Evolutionary conservation across 345 rosid genomes (phyloP).

Genomic region (Xanthoceras sorbifolium): DNA sequence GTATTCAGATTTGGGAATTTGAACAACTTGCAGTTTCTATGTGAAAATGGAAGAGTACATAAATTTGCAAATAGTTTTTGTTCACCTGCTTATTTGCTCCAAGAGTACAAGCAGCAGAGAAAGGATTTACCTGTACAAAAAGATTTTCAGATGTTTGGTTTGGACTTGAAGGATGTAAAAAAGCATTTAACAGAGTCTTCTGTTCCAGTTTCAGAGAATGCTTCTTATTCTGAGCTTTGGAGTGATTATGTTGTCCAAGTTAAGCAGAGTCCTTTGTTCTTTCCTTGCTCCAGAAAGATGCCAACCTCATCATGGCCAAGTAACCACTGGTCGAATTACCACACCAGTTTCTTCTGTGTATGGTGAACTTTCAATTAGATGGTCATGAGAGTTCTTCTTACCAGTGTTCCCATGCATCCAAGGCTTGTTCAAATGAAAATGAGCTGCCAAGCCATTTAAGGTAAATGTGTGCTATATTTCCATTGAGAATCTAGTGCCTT

Average conservation of each 20-base stretch:
- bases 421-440: conserved; percentile 61
- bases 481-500: conserved; percentile 3
- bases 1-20: conserved; percentile 59
- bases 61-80: conserved; percentile 81
- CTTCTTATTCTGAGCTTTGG: conserved; percentile 48
- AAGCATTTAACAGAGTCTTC: conserved; percentile 31
- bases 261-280: conserved; percentile 59
- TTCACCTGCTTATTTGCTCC: conserved; percentile 63
- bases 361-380: conserved; percentile 68
- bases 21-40: conserved; percentile 70
- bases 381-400: conserved; percentile 60
- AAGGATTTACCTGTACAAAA: conserved; percentile 33
- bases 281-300: conserved; percentile 52
- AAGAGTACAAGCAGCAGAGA: conserved; percentile 47
- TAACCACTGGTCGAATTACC: conserved; percentile 32
- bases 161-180: conserved; percentile 21
- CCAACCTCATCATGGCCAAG: conserved; percentile 38
- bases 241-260: conserved; percentile 47
- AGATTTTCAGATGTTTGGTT: conserved; percentile 27
- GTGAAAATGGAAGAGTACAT: conserved; percentile 73
- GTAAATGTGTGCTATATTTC: conserved; percentile 27
- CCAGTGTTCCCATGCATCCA: conserved; percentile 65
- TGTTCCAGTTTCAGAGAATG: conserved; percentile 31
- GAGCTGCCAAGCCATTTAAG: conserved; percentile 58
- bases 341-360: conserved; percentile 48